Base-by-base conservation (phyloP, 2,329 filamentous ascomycete genomes). In the Pseudocercospora musae region DNA sequence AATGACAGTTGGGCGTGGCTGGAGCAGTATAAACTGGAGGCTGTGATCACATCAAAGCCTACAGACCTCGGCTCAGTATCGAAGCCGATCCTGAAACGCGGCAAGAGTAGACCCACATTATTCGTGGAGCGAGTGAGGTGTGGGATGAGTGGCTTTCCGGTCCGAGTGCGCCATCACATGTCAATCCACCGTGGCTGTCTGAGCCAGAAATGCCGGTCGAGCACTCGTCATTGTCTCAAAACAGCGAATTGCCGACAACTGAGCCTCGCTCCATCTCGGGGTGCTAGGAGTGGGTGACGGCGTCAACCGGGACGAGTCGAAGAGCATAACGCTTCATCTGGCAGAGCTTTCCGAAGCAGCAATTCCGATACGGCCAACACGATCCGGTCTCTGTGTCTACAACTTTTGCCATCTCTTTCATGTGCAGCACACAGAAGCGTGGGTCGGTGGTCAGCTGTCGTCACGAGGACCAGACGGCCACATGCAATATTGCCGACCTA, bases 1-100 rank as follows among this genome's bases (percentile, higher is more conserved):
- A 59, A 64, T 53, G 37, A 44, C 33, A 57, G 40, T 7, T 18
- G 59, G 46, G 57, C 29, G 44, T 46, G 37, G 49, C n/a, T 23
- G 59, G 29, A 46, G 60, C 44, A 50, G 23, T 48, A 25, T 37
- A 57, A 18, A 20, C 10, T 9, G 10, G 13, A 31, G 27, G 52
- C 27, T 20, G 52, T 23, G 52, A 37, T 54, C 50, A 33, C 20
- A 54, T 29, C 29, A 23, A 21, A 15, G 33, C 27, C 27, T 40
- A 33, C 52, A 29, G 33, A 54, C 52, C 15, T 18, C 52, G n/a
- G 18, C 29, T 25, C 27, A 54, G n/a, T 13, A 23, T 21, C n/a
- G 37, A 40, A 40, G 37, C 37, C 37, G 37, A 40, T 33, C 11
- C 31, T 33, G 11, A 33, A 11, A 33, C 31, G n/a, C n/a, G 31